phyloP scores from a whole-genome alignment of 2,329 filamentous ascomycete genomes.

The Colletotrichum echinochloae region DNA sequence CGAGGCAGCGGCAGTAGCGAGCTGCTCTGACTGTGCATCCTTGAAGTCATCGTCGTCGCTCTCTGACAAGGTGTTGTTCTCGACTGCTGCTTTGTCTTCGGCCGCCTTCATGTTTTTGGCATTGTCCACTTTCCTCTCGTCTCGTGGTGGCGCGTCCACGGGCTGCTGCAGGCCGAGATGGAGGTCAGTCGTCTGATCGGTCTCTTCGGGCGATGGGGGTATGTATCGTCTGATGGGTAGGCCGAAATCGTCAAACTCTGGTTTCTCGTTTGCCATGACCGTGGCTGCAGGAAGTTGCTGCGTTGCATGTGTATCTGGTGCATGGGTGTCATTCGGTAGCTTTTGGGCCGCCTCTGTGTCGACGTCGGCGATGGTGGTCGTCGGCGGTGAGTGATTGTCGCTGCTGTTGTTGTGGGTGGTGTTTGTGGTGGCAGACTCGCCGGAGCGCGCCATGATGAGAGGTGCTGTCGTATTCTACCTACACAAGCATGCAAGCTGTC shows the following conservation, averaged over 20 bases:
- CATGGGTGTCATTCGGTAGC: constrained; percentile 19
- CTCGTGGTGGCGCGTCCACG: constrained; percentile 16
- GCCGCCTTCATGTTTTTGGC: constrained; percentile 30
- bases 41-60: constrained; percentile 46
- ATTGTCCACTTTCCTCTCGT: constrained; percentile 27
- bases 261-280: constrained; percentile 49
- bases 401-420: background rate
- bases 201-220: constrained; percentile 46
- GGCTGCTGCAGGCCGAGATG: constrained; percentile 17
- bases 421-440: constrained; percentile 31
- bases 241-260: constrained; percentile 77
- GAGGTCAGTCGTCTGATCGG: constrained; percentile 30
- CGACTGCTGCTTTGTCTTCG: constrained; percentile 15
- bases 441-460: constrained; percentile 40
- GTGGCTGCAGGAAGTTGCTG: constrained; percentile 45
- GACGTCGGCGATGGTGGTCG: constrained; percentile 36
- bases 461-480: constrained; percentile 25
- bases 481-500: constrained; percentile 31
- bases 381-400: constrained; percentile 21
- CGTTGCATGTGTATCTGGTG: constrained; percentile 45
- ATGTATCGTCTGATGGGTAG: constrained; percentile 69
- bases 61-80: constrained; percentile 42
- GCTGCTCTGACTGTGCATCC: constrained; percentile 45
- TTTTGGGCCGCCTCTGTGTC: constrained; percentile 45
- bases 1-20: constrained; percentile 21